phyloP scores from a whole-genome alignment of 306 rosid genomes.

The Begonia masoniana region DNA sequence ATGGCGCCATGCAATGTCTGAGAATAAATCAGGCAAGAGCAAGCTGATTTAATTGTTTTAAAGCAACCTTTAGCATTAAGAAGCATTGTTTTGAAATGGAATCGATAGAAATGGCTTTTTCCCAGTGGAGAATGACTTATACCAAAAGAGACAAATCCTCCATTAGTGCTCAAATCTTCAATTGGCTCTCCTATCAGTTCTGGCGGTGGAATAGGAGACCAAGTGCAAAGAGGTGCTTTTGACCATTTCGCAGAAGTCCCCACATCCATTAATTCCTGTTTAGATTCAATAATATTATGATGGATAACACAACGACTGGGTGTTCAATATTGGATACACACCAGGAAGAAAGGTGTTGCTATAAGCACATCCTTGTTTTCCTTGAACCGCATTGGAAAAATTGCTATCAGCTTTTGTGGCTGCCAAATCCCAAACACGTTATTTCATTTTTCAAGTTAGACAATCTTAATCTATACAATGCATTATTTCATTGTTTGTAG shows the following conservation, averaged over 20 bases:
- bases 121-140: slow-evolving; percentile 7
- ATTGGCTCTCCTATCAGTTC: slow-evolving; percentile 75
- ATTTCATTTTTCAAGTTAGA: slow-evolving; percentile 4
- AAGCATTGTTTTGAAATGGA: too few relatives aligned
- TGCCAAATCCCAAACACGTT: slow-evolving; percentile 17
- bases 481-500: too few relatives aligned
- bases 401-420: slow-evolving; percentile 63
- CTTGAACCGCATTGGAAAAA: slow-evolving; percentile 71
- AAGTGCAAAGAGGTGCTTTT: slow-evolving; percentile 66
- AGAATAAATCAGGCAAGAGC: slow-evolving; percentile 6
- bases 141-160: slow-evolving; percentile 88
- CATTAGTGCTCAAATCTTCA: slow-evolving; percentile 81
- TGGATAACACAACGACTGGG: slow-evolving; percentile 1
- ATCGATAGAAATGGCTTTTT: neutral
- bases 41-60: too few relatives aligned
- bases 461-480: slow-evolving; percentile 1
- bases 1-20: slow-evolving; percentile 55
- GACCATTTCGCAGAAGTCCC: slow-evolving; percentile 72
- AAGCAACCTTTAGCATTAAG: too few relatives aligned
- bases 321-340: slow-evolving; percentile 13
- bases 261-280: slow-evolving; percentile 78
- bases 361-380: slow-evolving; percentile 64
- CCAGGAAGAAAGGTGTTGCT: slow-evolving; percentile 89
- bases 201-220: slow-evolving; percentile 97
- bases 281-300: slow-evolving; percentile 5